Conservation (phyloP, 345 rosid species). For the Euphorbia lathyris region DNA sequence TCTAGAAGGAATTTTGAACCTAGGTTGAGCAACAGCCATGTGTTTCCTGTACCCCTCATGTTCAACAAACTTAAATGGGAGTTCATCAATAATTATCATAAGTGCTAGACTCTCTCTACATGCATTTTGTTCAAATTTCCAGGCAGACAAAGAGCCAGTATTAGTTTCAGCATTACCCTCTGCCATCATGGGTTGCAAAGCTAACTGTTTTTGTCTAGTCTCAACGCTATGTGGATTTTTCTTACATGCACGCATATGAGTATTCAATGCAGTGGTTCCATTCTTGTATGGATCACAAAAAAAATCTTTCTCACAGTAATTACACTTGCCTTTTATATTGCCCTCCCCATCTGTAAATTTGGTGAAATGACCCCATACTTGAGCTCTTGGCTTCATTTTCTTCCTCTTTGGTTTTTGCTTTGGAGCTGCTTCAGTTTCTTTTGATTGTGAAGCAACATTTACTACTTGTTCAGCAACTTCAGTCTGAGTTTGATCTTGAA, state of each 20-base stretch:
- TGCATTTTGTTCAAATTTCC: not conserved
- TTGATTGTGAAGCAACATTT: too few species aligned
- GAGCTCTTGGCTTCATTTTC: not conserved
- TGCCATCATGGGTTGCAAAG: not conserved
- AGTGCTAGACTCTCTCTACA: not conserved
- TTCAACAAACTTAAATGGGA: not conserved
- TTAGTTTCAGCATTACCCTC: not conserved
- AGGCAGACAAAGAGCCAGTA: not conserved
- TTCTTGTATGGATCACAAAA: not conserved
- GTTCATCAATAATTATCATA: not conserved
- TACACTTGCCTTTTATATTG: not conserved
- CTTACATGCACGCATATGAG: not conserved
- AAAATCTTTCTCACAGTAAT: too few species aligned
- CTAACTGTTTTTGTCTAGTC: not conserved
- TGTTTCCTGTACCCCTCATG: not conserved
- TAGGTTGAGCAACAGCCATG: not conserved
- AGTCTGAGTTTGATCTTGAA: too few species aligned
- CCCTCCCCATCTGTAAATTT: not conserved
- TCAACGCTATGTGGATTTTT: not conserved
- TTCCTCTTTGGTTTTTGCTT: not conserved
- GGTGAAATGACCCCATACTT: not conserved
- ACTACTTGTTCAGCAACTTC: too few species aligned
- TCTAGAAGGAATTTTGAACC: not conserved
- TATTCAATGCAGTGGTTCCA: not conserved
- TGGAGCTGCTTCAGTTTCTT: too few species aligned